These are phyloP conservation scores for Diplodia corticola DNA, from an alignment of 2,329 filamentous ascomycete species.

Conservation along the genomic window DNA sequence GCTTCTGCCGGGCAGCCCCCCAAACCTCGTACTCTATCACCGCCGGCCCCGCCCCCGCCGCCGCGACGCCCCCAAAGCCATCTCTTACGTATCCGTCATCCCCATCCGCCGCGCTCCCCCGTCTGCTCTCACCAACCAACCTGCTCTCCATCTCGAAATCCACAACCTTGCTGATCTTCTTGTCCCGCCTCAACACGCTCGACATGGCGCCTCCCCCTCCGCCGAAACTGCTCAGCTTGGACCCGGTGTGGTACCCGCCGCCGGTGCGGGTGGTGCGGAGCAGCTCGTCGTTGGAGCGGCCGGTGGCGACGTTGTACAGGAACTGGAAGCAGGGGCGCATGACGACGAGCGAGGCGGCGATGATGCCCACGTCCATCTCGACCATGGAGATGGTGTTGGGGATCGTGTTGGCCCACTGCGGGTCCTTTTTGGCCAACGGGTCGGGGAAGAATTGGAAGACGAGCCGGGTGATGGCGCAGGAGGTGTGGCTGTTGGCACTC, in stretches of 20 bases:
- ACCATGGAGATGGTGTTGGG: slow-evolving; percentile 7
- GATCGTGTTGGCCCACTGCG: slow-evolving; percentile 4
- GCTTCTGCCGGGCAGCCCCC: not conserved
- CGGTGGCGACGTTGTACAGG: slow-evolving; percentile 1
- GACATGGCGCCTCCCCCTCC: not conserved
- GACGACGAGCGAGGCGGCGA: slow-evolving; percentile 6
- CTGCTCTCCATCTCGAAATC: slow-evolving; percentile 10
- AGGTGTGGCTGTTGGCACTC: slow-evolving; percentile 1
- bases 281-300: slow-evolving; percentile 1
- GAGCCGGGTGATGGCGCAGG: slow-evolving; percentile 7
- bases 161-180: not conserved
- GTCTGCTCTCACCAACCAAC: not conserved
- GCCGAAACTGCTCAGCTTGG: not conserved
- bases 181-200: not conserved
- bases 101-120: not conserved
- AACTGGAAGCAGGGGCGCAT: slow-evolving; percentile 16
- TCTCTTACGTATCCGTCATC: not conserved
- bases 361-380: slow-evolving; percentile 9
- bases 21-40: not conserved
- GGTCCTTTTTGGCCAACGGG: not conserved
- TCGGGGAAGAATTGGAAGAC: slow-evolving; percentile 9
- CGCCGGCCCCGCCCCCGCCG: not conserved
- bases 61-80: not conserved
- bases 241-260: not conserved
- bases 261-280: slow-evolving; percentile 1